phyloP scores from a whole-genome alignment of 169 alveolate genomes.

The Plasmodium inui region DNA sequence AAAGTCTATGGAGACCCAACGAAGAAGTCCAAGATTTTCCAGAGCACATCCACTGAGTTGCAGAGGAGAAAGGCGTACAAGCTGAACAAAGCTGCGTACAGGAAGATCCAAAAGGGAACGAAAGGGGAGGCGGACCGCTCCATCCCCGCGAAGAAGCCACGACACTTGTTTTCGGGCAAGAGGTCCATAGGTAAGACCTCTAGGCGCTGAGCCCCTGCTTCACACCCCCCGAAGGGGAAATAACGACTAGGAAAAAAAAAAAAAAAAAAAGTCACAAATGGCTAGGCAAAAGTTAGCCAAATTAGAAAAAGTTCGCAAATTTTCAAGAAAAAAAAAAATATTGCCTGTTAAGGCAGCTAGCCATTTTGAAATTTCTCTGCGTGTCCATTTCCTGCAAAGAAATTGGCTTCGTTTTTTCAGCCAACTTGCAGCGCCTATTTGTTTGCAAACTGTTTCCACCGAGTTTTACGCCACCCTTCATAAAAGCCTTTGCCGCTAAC shows the following conservation, averaged over 20 bases:
- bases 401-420: not conserved
- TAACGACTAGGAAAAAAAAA: not conserved
- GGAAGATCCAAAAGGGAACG: slow-evolving; percentile 85
- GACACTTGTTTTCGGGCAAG: slow-evolving; percentile 98
- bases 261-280: not conserved
- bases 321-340: not conserved
- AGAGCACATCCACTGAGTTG: slow-evolving; percentile 68
- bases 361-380: not conserved
- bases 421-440: not conserved
- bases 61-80: slow-evolving; percentile 77
- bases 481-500: not conserved
- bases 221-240: not conserved
- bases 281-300: not conserved
- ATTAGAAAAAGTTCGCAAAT: not conserved
- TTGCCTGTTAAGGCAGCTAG: slow-evolving; percentile 34
- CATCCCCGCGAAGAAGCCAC: slow-evolving; percentile 91
- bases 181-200: slow-evolving; percentile 95
- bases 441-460: not conserved
- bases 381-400: not conserved
- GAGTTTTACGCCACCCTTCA: not conserved
- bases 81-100: slow-evolving; percentile 79
- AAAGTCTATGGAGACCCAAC: slow-evolving; percentile 35
- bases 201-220: slow-evolving; percentile 86
- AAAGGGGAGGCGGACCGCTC: slow-evolving; percentile 94
- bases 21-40: slow-evolving; percentile 37